Percentiles rank a stretch among this genome's conserved stretches.
Evolutionary conservation across 495 filamentous ascomycete genomes (phyloP).

Genomic region (Aspergillus sparsus): DNA sequence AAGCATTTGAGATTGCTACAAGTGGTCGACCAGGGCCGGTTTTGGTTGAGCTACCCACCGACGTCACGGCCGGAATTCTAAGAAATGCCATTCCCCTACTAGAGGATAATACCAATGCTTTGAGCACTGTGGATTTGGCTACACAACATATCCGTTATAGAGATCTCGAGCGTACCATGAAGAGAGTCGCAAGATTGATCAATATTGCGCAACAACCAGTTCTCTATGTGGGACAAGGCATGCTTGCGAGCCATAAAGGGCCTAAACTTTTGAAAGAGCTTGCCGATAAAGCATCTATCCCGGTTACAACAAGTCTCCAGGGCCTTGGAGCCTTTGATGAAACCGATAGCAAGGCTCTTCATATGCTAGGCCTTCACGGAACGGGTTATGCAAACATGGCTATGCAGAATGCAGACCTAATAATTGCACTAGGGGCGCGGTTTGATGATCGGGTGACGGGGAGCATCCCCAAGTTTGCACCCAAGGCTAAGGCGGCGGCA

Average conservation of each 20-base stretch:
- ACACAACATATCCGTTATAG: constrained; percentile 31
- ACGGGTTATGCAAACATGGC: constrained; percentile 64
- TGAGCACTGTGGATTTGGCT: constrained; percentile 51
- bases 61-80: constrained; percentile 56
- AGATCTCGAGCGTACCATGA: constrained; percentile 51
- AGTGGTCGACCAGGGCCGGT: constrained; percentile 63
- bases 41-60: constrained; percentile 61
- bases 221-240: constrained; percentile 60
- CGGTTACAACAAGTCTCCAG: constrained; percentile 66
- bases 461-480: constrained; percentile 55
- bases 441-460: constrained; percentile 65
- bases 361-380: constrained; percentile 68
- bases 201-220: constrained; percentile 61
- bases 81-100: constrained; percentile 54
- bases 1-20: constrained; percentile 64
- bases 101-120: constrained; percentile 47
- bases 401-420: constrained; percentile 64
- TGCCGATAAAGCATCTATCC: constrained; percentile 58
- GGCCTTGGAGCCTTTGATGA: constrained; percentile 63
- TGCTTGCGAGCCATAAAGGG: constrained; percentile 53
- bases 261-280: constrained; percentile 55
- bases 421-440: constrained; percentile 61
- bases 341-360: constrained; percentile 55
- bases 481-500: constrained; percentile 56
- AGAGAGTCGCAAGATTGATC: constrained; percentile 55